Percentiles rank a stretch among this genome's conserved stretches.
Conservation (phyloP, 306 rosid genomes). For the Alnus glutinosa region DNA sequence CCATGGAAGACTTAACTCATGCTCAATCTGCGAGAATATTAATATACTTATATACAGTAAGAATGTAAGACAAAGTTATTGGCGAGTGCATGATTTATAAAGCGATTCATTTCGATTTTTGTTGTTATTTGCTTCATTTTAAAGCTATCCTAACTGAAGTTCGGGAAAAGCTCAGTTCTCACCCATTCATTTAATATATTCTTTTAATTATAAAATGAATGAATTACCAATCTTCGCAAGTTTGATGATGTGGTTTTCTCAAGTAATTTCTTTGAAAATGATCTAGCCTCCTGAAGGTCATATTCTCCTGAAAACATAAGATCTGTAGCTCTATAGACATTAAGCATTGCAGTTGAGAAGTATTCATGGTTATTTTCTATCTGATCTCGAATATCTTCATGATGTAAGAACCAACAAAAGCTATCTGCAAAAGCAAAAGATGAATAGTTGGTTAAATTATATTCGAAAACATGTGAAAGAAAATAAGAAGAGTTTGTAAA, state of each 20-base stretch:
- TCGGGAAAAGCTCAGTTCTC: too few relatives aligned
- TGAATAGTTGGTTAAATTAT: not conserved
- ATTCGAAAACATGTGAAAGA: not conserved
- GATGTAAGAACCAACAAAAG: slow-evolving; percentile 36
- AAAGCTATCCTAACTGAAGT: too few relatives aligned
- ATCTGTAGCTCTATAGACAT: slow-evolving; percentile 41
- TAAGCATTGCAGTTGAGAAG: slow-evolving; percentile 34
- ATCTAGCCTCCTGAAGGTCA: slow-evolving; percentile 39
- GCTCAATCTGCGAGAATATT: slow-evolving; percentile 37
- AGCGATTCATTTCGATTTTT: too few relatives aligned
- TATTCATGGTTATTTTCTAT: slow-evolving; percentile 28
- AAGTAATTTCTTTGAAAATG: slow-evolving; percentile 37
- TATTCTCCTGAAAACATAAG: slow-evolving; percentile 38
- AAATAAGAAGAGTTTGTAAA: not conserved
- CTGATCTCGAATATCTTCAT: slow-evolving; percentile 19
- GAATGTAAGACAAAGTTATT: not conserved
- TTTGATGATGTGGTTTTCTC: slow-evolving; percentile 9
- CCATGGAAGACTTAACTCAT: slow-evolving; percentile 52
- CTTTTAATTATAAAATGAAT: not conserved
- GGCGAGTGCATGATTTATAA: too few relatives aligned
- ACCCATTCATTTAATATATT: too few relatives aligned
- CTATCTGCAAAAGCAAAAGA: slow-evolving; percentile 20
- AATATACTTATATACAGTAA: not conserved
- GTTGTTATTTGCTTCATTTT: too few relatives aligned
- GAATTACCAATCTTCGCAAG: not conserved